Base-by-base conservation (phyloP, 129 eudicot genomes). In the Artemisia tridentata region DNA sequence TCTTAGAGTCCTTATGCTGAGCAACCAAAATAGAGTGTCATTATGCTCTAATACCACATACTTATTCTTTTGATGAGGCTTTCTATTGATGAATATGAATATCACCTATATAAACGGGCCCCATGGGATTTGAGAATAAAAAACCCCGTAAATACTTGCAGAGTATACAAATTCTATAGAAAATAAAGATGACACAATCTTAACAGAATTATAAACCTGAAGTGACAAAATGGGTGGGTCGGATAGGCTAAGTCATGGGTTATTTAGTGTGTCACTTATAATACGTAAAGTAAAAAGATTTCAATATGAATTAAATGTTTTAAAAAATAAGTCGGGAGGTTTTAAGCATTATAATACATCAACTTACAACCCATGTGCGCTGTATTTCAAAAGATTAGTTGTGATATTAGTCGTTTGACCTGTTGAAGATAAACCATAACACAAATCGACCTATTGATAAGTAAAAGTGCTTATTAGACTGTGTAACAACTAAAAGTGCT, bases 401-500 rank as follows among this genome's bases (percentile, higher is more conserved):
- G 25, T 51, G 29, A 62, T 52, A 11, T 17, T 34, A 53, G 52
- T 29, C 7, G 31, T 31, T 54, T 69, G 31, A 63, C 4, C 73
- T 2, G 17, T 41, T 13, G 23, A 56, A 56, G 15, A 70, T 19
- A 7, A 34, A 19, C 55, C 25, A 63, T 57, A 17, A 21, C 55
- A 7, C 19, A 34, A 38, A 20, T 19, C 10, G 18, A 59, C 29
- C 31, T 31, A 60, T 61, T 46, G 29, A 3, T 16, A 5, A 54
- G 63, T 61, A 48, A 72, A 29, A 34, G 43, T 34, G 43, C 43
- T 34, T 34, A 34, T 34, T 64, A 51, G 20, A 7, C 14, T 52
- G 65, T 65, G 53, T 43, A 74, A 15, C 62, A 62, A 50, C 29
- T 48, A 61, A 8, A 20, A 17, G 50, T 62, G 63, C 51, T 52